A percentile compares a stretch with the other conserved stretches of the same genome.
Conservation (phyloP, 768 basidiomycete genomes). For the Termitomyces sp. region DNA sequence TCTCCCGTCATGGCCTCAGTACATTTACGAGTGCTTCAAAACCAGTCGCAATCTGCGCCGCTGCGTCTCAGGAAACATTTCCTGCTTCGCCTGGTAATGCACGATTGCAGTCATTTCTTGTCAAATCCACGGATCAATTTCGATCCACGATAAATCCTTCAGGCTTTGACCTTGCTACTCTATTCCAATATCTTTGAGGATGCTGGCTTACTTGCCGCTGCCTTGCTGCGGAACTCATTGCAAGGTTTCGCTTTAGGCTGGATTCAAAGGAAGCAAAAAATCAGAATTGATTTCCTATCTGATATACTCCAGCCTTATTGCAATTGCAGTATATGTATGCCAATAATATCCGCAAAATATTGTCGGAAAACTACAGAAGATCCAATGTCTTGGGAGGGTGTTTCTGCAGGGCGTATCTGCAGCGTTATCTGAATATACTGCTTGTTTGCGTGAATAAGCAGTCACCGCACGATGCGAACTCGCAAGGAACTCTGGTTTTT, state of each 20-base stretch:
- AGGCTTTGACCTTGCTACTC: slow-evolving; percentile 40
- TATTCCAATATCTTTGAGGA: slow-evolving; percentile 27
- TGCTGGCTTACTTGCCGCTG: slow-evolving; percentile 30
- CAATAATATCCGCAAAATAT: background rate
- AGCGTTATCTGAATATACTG: background rate
- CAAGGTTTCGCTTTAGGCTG: slow-evolving; percentile 26
- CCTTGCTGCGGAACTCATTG: slow-evolving; percentile 37
- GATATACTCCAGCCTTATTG: background rate
- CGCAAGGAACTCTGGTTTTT: too few relatives aligned
- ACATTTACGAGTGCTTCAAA: background rate
- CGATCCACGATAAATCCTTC: slow-evolving; percentile 7
- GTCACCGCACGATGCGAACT: background rate
- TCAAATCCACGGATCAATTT: background rate
- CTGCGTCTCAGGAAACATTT: background rate
- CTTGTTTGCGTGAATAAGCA: background rate
- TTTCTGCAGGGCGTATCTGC: background rate
- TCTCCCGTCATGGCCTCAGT: background rate
- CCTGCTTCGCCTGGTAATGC: too few relatives aligned
- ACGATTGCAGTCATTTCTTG: background rate
- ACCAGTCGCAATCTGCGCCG: background rate
- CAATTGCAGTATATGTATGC: background rate
- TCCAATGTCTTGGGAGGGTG: background rate
- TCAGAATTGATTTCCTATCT: background rate
- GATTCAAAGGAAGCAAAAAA: background rate
- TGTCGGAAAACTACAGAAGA: background rate